Evolutionary conservation across 2,329 filamentous ascomycete genomes (phyloP).

Genomic region (Beauveria sp.): DNA sequence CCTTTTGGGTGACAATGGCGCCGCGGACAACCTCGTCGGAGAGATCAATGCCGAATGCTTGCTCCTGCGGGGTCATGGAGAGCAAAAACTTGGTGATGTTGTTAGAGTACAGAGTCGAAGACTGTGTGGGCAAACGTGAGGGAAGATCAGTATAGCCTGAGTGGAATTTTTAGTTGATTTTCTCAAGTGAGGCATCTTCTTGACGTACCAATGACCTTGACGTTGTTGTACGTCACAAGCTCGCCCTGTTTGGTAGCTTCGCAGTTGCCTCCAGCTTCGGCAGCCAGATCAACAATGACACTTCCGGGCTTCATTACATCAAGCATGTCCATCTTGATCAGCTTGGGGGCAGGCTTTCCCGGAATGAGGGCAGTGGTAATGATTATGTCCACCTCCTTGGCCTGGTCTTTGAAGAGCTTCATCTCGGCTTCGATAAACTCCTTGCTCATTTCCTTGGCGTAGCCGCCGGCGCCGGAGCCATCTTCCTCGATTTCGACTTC

Average conservation of each 20-base stretch:
- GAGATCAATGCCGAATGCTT: conserved; percentile 72
- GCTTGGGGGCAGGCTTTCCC: conserved; percentile 70
- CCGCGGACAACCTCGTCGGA: conserved; percentile 80
- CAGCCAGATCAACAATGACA: conserved; percentile 79
- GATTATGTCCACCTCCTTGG: conserved; percentile 82
- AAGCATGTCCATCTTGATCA: conserved; percentile 75
- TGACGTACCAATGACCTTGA: conserved; percentile 69
- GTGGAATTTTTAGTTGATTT: conserved; percentile 18
- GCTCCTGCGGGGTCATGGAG: conserved; percentile 71
- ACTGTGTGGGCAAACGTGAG: conserved; percentile 78
- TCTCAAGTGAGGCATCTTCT: neutral
- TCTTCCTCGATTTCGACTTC: conserved; percentile 82
- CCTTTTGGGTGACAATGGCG: conserved; percentile 73
- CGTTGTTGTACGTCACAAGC: conserved; percentile 62
- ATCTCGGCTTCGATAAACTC: conserved; percentile 90
- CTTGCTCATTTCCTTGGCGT: conserved; percentile 90
- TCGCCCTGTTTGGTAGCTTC: conserved; percentile 71
- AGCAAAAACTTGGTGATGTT: conserved; percentile 86
- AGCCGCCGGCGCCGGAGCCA: conserved; percentile 75
- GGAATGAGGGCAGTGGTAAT: conserved; percentile 91
- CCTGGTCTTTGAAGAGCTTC: conserved; percentile 85
- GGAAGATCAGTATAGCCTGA: conserved; percentile 78
- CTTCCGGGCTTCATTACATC: conserved; percentile 85
- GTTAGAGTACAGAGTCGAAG: conserved; percentile 85
- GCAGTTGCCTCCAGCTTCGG: conserved; percentile 83